Base-by-base conservation (phyloP, 352 stramenopile genomes). In the Globisporangium splendens region DNA sequence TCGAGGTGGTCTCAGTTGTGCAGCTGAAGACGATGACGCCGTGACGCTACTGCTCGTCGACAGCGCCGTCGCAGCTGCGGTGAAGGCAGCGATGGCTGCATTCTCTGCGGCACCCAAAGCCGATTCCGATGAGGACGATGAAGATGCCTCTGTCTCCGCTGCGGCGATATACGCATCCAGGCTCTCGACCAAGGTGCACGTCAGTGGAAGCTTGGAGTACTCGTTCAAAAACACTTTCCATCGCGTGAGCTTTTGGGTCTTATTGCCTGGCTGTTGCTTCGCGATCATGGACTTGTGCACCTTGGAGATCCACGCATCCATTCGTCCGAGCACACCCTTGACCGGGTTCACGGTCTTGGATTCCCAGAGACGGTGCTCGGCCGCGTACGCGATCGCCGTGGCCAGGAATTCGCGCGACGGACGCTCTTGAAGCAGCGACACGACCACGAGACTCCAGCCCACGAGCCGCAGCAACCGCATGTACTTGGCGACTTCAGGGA, bases 131-230 rank as follows among this genome's bases (percentile, higher is more conserved):
- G 28, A 35, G 28, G 28, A 4, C 28, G 28, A 35, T 35, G 28
- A 8, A 35, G 5, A 8, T 8, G 8, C 5, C 14, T 75, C 51
- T 12, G 56, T 48, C 38, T 79, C 68, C 8, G 61, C 66, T 0
- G 69, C 51, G 20, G 66, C 46, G 15, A 73, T 54, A 13, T 80
- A 83, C 4, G 48, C 54, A 51, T 83, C 56, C 31, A 89, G 65
- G 11, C 66, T 68, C 18, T 65, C 53, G 2, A 66, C 64, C n/a
- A 72, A 55, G 11, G 57, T 51, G 49, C 70, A 93, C 13, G 86
- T 93, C 20, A 96, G 57, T 15, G 86, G 86, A 14, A 96, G 75
- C 65, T 96, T 96, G 31, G 84, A 89, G 68, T 96, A 96, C 56
- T 96, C 86, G 60, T 95, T 96, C 66, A 95, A 66, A 14, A 95